A percentile compares a stretch with the other conserved stretches of the same genome.
These are phyloP conservation scores for Metschnikowia baotianmanensis DNA, from an alignment of 805 yeast genomes.

Conservation along the genomic window DNA sequence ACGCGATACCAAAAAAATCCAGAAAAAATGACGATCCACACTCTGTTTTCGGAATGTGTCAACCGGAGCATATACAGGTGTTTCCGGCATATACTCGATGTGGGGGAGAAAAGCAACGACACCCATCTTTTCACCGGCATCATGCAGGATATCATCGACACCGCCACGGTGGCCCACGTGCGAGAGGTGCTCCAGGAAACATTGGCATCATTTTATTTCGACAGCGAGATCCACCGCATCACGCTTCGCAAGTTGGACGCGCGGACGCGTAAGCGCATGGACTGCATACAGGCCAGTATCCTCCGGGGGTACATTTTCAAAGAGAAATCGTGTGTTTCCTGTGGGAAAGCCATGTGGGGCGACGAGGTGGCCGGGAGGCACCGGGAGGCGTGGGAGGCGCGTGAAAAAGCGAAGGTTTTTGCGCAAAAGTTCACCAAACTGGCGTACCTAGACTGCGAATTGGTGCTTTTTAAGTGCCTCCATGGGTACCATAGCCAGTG, in stretches of 20 bases:
- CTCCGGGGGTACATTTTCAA: constrained; percentile 57
- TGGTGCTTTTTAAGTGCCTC: constrained; percentile 59
- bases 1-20: not conserved
- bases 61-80: constrained; percentile 32
- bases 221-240: constrained; percentile 51
- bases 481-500: constrained; percentile 67
- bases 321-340: constrained; percentile 64
- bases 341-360: constrained; percentile 77
- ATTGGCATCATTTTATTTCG: constrained; percentile 62
- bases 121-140: constrained; percentile 10
- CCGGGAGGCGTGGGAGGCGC: constrained; percentile 58
- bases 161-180: constrained; percentile 52
- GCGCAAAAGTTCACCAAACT: constrained; percentile 5
- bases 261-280: constrained; percentile 50
- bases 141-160: constrained; percentile 15
- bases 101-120: constrained; percentile 12
- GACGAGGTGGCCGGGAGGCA: constrained; percentile 46
- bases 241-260: constrained; percentile 54
- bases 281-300: constrained; percentile 39
- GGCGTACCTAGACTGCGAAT: constrained; percentile 25
- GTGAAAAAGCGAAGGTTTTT: constrained; percentile 19
- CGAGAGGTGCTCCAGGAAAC: constrained; percentile 60
- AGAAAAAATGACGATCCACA: constrained; percentile 15
- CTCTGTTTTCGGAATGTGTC: constrained; percentile 12
- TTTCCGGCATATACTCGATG: constrained; percentile 33